Evolutionary conservation across 2,329 filamentous ascomycete genomes (phyloP).

Genomic region (Aspergillus intermedius): DNA sequence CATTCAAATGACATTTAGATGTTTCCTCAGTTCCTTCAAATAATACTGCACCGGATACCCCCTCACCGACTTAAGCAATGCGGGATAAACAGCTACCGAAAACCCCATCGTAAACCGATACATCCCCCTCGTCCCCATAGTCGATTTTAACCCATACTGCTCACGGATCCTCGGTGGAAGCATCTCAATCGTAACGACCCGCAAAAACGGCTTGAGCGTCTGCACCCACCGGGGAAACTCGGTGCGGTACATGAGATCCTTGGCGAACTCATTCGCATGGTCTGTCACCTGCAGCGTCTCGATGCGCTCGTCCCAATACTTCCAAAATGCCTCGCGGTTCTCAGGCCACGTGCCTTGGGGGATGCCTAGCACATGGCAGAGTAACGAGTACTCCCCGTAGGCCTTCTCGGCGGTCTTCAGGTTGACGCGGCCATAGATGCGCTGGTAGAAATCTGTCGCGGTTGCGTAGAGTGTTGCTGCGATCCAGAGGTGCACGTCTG

Average conservation of each 20-base stretch:
- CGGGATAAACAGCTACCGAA: constrained; percentile 28
- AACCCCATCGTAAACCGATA: constrained; percentile 28
- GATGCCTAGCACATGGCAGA: constrained; percentile 22
- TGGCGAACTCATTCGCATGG: constrained; percentile 24
- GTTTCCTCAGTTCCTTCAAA: constrained; percentile 22
- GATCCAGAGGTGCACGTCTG: constrained; percentile 24
- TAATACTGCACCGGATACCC: constrained; percentile 27
- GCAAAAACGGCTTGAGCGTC: constrained; percentile 25
- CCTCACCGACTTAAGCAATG: constrained; percentile 23
- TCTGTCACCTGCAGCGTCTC: constrained; percentile 20
- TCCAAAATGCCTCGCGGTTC: constrained; percentile 27
- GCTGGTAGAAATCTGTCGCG: constrained; percentile 32
- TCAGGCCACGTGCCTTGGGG: constrained; percentile 25
- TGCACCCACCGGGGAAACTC: constrained; percentile 25
- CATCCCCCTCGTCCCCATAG: constrained; percentile 16
- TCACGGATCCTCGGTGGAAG: constrained; percentile 27
- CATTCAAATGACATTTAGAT: constrained; percentile 18
- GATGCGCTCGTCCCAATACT: constrained; percentile 31
- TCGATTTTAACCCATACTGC: constrained; percentile 28
- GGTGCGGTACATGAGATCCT: constrained; percentile 19
- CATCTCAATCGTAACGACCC: constrained; percentile 28
- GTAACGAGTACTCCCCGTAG: constrained; percentile 25
- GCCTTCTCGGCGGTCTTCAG: constrained; percentile 25
- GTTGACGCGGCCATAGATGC: constrained; percentile 27
- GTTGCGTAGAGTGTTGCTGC: constrained; percentile 31